Base-by-base conservation (phyloP, 352 stramenopile species). In the Pythium sp. region DNA sequence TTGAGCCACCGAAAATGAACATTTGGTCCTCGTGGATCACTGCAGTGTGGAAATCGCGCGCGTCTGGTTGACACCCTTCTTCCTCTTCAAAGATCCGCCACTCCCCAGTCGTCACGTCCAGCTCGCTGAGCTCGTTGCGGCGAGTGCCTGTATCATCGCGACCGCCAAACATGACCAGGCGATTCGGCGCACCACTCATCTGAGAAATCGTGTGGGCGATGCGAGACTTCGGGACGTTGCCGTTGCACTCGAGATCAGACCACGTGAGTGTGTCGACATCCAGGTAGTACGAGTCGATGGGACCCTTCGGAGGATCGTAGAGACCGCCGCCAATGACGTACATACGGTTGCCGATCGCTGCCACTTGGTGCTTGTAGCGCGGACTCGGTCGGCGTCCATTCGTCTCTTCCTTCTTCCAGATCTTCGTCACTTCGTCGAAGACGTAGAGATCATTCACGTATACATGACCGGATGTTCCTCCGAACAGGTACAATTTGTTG, bases 401-500 rank as follows among this genome's bases (percentile, higher is more conserved):
- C 18, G 83, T 93, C 54, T 90, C 82, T 54, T 84, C 78, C 63
- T 92, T 92, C 55, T 70, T 85, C 87, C 87, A 94, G 20, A 82
- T 68, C 71, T 82, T 86, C 11, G 80, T 89, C 30, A 78, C 67
- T 67, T 94, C 83, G 63, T 94, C 79, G 57, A 93, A 94, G 6
- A 93, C 74, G 73, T 92, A 94, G 12, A 94, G 63, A 68, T 94
- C 87, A 69, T 93, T 94, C 26, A 94, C 87, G 70, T 94, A 93
- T 11, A 91, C 81, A 41, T 94, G 84, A 12, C 86, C 84, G 1
- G 84, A 93, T 0, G 86, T 94, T 54, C 86, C 86, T 28, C 86
- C 86, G 43, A 94, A 94, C 55, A 94, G 78, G 60, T 93, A 93
- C 15, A 94, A 72, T 69, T 92, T 93, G 64, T 86, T 81, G 76